phyloP scores from a whole-genome alignment of 1,284 basidiomycete species.

The Mycosarcoma mackinlayi region DNA sequence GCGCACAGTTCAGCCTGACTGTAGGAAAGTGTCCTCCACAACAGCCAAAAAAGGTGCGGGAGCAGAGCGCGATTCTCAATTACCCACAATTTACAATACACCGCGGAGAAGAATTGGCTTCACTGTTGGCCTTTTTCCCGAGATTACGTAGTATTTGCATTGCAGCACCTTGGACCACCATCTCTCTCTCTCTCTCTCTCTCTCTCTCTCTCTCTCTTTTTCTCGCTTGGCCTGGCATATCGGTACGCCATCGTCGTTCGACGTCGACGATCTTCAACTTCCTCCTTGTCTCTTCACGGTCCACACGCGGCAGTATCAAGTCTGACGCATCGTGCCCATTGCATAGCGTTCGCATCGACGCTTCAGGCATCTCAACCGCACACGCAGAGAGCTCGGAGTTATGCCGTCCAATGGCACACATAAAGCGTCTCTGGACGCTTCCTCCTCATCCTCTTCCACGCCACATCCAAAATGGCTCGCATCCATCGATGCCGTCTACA shows the following conservation, averaged over 20 bases:
- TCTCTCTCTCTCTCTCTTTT: background rate
- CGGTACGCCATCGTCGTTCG: too few species aligned
- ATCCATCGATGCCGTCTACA: slow-evolving; percentile 64
- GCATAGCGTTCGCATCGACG: too few species aligned
- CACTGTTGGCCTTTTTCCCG: background rate
- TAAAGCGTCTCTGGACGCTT: slow-evolving; percentile 1
- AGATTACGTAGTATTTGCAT: slow-evolving; percentile 5
- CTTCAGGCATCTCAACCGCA: background rate
- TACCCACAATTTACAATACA: too few species aligned
- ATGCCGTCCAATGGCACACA: slow-evolving; percentile 20
- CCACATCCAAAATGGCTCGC: slow-evolving; percentile 46
- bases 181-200: background rate
- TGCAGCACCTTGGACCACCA: slow-evolving; percentile 2
- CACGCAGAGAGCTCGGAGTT: background rate
- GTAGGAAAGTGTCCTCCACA: background rate
- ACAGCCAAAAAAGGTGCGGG: background rate
- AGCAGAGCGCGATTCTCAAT: background rate
- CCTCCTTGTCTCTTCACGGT: too few species aligned
- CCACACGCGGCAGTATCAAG: too few species aligned
- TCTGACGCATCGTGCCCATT: too few species aligned
- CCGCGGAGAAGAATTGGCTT: slow-evolving; percentile 2
- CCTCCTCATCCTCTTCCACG: slow-evolving; percentile 4
- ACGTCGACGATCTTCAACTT: too few species aligned
- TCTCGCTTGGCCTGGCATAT: too few species aligned
- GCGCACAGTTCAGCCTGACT: too few species aligned